Percentiles rank a stretch among this genome's conserved stretches.
Conservation (phyloP, 2,329 filamentous ascomycete genomes). For the Pseudofabraea citricarpa region DNA sequence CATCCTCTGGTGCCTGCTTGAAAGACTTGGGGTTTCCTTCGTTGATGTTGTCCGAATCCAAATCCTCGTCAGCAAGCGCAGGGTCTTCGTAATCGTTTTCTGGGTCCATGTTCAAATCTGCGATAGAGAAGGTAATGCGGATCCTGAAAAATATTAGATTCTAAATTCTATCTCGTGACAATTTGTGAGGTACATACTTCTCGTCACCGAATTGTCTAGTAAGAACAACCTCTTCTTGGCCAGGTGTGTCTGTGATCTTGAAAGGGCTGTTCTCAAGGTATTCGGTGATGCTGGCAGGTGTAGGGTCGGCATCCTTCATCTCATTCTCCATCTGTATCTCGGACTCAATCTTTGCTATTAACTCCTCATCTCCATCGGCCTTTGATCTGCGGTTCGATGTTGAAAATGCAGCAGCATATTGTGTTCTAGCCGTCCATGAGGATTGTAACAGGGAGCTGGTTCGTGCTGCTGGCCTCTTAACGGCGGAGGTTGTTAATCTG, state of each 20-base stretch:
- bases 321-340: conserved; percentile 83
- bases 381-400: conserved; percentile 36
- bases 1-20: conserved; percentile 51
- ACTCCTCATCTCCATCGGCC: conserved; percentile 63
- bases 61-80: conserved; percentile 48
- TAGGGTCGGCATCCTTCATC: conserved; percentile 64
- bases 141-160: conserved; percentile 59
- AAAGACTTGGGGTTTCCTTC: conserved; percentile 52
- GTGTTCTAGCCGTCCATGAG: conserved; percentile 21
- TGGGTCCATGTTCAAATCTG: conserved; percentile 68
- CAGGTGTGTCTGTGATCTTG: conserved; percentile 74
- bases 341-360: conserved; percentile 78
- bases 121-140: conserved; percentile 78
- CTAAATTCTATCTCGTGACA: too few species aligned
- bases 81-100: conserved; percentile 53
- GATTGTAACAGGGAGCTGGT: conserved; percentile 21
- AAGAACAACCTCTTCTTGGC: conserved; percentile 83
- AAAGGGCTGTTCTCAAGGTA: conserved; percentile 84
- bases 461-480: conserved; percentile 42
- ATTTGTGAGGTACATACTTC: conserved; percentile 72
- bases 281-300: conserved; percentile 76
- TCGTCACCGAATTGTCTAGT: conserved; percentile 82
- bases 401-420: conserved; percentile 25
- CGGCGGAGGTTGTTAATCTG: conserved; percentile 48
- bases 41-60: conserved; percentile 34